These are phyloP conservation scores for Diplotaxis tenuifolia DNA, from an alignment of 345 rosid genomes.

Conservation along the genomic window DNA sequence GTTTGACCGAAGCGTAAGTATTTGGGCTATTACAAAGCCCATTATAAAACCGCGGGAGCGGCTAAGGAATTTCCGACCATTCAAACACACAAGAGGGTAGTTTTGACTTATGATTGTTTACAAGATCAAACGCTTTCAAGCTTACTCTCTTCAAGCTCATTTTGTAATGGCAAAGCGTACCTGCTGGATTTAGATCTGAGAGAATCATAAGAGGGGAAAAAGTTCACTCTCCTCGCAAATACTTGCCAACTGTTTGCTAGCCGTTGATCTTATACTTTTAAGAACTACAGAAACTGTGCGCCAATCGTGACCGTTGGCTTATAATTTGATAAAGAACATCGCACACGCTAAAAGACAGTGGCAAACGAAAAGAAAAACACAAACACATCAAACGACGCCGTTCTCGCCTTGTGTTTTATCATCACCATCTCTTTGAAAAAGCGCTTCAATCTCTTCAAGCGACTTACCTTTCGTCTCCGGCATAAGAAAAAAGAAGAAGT, in stretches of 20 bases:
- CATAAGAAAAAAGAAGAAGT: constrained; percentile 63
- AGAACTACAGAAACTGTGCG: not conserved
- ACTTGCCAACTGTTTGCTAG: not conserved
- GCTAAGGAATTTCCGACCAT: not conserved
- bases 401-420: constrained; percentile 24
- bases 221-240: not conserved
- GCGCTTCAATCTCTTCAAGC: constrained; percentile 77
- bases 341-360: not conserved
- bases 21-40: not conserved
- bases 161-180: not conserved
- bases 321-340: not conserved
- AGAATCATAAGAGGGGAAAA: not conserved
- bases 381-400: not conserved
- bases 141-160: not conserved
- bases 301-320: constrained; percentile 19
- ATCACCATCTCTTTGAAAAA: constrained; percentile 47
- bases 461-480: constrained; percentile 88
- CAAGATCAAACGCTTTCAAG: not conserved
- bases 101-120: not conserved
- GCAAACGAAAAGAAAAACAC: not conserved
- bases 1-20: constrained; percentile 12
- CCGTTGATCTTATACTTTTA: not conserved
- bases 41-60: not conserved
- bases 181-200: not conserved
- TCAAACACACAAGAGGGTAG: not conserved